Evolutionary conservation across 2,329 filamentous ascomycete genomes (phyloP), one percentile per base, ranked within the genome.

Genomic region (Metarhizium humberi): DNA sequence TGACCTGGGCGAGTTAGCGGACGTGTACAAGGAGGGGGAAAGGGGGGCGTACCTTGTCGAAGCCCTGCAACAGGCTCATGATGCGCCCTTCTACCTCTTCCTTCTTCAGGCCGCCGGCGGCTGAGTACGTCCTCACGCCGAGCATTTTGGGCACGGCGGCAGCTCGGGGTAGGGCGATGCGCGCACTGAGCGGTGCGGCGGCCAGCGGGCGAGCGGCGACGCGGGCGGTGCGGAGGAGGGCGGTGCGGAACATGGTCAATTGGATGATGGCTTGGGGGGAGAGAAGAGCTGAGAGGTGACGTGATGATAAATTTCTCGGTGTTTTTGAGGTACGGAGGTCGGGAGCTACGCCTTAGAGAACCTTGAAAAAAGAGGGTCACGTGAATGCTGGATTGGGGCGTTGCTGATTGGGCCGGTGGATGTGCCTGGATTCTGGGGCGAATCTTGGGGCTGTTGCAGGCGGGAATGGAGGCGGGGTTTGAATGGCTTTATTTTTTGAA

Each of bases 21-120:
- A 16, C 16, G 6, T 43, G 40, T 18, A 38, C n/a, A 3, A 36
- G 29, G 16, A 25, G n/a, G 14, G 6, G 3, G 36, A 3, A n/a
- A 4, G 3, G 11, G 34, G 10, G 14, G 42, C 42, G 40, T 53
- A 74, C 72, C 88, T 99, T 99, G 79, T 99, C 94, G 72, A 97
- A 99, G 73, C 92, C 92, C 78, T 91, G 87, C 74, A 99, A 75
- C 67, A 99, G 79, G 74, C 90, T 88, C 73, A 95, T 81, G 80
- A 97, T 96, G 71, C 92, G 85, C 58, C 89, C 90, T 78, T 95
- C 87, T 56, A 96, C 88, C 78, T 96, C 90, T 56, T 85, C 79
- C 79, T 91, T 87, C 67, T 83, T 80, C 62, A 97, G 82, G 63
- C 86, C 85, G 61, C 86, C 83, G 58, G 81, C 85, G 54, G 92